Percentiles rank a stretch among this genome's conserved stretches.
Conservation (phyloP, 2,329 filamentous ascomycete genomes). For the Talaromyces albobiverticillius region DNA sequence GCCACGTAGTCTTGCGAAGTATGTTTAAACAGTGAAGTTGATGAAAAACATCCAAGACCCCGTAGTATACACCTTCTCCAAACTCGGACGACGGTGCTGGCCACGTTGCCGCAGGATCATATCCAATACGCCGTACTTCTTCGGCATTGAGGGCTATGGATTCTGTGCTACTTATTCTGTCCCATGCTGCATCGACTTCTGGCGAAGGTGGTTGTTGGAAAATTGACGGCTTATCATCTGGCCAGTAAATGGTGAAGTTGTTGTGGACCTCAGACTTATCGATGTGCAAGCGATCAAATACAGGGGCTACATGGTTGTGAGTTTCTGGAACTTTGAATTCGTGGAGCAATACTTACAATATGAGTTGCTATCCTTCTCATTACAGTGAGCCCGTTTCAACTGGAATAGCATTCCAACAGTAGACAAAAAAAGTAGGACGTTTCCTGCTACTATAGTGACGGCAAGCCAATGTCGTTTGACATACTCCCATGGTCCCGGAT, state of each 20-base stretch:
- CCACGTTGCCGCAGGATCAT: neutral
- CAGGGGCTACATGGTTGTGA: neutral
- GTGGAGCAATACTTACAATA: neutral
- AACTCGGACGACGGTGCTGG: neutral
- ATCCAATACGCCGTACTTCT: neutral
- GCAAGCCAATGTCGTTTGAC: too few relatives aligned
- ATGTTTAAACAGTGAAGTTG: too few relatives aligned
- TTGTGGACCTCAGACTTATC: neutral
- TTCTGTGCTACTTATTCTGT: neutral
- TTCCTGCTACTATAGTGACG: too few relatives aligned
- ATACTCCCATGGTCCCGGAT: too few relatives aligned
- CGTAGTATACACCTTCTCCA: neutral
- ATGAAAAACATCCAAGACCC: neutral
- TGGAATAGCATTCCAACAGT: too few relatives aligned
- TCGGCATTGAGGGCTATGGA: neutral
- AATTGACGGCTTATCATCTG: neutral
- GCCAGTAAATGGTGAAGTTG: neutral
- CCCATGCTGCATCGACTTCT: neutral
- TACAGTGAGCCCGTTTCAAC: too few relatives aligned
- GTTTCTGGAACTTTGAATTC: neutral
- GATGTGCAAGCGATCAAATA: neutral
- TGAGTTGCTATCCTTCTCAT: neutral
- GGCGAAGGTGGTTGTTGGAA: neutral
- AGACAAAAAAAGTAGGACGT: too few relatives aligned
- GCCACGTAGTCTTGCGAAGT: neutral